Base-by-base conservation (phyloP, 2,329 filamentous ascomycete genomes). In the Sphaerulina musiva region DNA sequence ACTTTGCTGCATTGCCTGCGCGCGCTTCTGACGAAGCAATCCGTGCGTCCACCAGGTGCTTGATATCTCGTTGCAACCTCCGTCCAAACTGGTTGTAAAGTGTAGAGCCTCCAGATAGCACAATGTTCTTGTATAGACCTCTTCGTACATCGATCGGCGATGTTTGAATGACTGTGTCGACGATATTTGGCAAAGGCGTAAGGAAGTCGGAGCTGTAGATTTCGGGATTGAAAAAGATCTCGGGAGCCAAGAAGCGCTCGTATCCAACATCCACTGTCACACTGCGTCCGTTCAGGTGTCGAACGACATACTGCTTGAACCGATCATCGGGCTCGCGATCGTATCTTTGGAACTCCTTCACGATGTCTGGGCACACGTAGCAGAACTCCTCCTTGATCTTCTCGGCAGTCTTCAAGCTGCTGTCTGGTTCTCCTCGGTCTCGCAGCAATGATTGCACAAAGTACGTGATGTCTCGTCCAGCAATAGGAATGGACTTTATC, bases 191-290 rank as follows among this genome's bases (percentile, higher is more conserved):
- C 7, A 98, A 81, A 11, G 93, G 93, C 10, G 93, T 98, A 62
- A 98, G 77, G 78, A 98, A 98, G 71, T 98, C 93, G 62, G 92
- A 97, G 58, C 89, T 95, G 80, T 97, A 97, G 68, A 98, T 98
- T 76, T 98, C 93, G 31, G 93, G 93, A 75, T 98, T 98, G 83
- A 98, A 98, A 76, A 98, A 98, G 69, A 98, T 98, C 73, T 98
- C 93, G 23, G 95, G 95, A 2, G 93, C 93, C 56, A 98, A 80
- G 80, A 98, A 98, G 34, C 93, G 87, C 73, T 98, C 93, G 75
- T 97, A 98, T 50, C 93, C 93, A 50, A 98, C 88, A 66, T 98
- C 95, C 45, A 98, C 89, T 1, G 78, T 81, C 20, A 92, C 85
- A 64, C 87, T 84, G 64, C 87, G 86, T 59, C 93, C 93, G 64